These are phyloP conservation scores for Mycosarcoma mackinlayi DNA, from an alignment of 1,284 basidiomycete genomes.

Conservation along the genomic window DNA sequence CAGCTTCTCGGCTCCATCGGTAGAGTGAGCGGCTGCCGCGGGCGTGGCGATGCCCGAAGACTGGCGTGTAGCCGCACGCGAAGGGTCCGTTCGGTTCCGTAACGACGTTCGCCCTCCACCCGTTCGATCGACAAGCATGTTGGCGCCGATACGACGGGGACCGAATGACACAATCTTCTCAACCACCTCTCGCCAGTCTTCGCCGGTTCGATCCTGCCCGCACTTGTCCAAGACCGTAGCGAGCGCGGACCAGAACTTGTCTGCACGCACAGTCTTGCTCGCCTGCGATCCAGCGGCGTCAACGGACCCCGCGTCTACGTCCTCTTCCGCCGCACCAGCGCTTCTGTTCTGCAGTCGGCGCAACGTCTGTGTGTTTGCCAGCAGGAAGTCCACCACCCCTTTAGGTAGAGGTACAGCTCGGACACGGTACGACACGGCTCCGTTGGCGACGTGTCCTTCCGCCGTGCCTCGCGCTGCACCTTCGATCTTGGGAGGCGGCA, in stretches of 20 bases:
- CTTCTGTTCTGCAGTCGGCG: slow-evolving; percentile 55
- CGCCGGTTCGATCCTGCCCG: slow-evolving; percentile 73
- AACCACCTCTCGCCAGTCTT: slow-evolving; percentile 81
- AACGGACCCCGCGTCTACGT: slow-evolving; percentile 15
- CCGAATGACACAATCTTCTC: slow-evolving; percentile 91
- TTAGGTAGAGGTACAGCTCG: slow-evolving; percentile 83
- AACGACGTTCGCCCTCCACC: slow-evolving; percentile 23
- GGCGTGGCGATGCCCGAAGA: slow-evolving; percentile 39
- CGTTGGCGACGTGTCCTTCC: slow-evolving; percentile 76
- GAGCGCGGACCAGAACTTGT: slow-evolving; percentile 84
- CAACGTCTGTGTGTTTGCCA: slow-evolving; percentile 76
- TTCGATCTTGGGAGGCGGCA: slow-evolving; percentile 83
- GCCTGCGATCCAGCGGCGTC: slow-evolving; percentile 40
- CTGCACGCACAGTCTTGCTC: slow-evolving; percentile 49
- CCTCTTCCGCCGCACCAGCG: slow-evolving; percentile 32
- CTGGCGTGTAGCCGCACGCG: slow-evolving; percentile 18
- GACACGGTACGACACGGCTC: slow-evolving; percentile 83
- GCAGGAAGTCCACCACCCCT: slow-evolving; percentile 78
- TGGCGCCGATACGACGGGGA: slow-evolving; percentile 85
- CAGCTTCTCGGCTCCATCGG: slow-evolving; percentile 16
- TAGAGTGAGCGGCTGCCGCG: neutral
- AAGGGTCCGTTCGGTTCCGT: slow-evolving; percentile 37
- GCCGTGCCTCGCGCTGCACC: slow-evolving; percentile 83
- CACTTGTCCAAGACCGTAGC: slow-evolving; percentile 73
- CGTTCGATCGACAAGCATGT: slow-evolving; percentile 80